Evolutionary conservation across 2,329 filamentous ascomycete species (phyloP).

Genomic region (Aspergillus floridensis): DNA sequence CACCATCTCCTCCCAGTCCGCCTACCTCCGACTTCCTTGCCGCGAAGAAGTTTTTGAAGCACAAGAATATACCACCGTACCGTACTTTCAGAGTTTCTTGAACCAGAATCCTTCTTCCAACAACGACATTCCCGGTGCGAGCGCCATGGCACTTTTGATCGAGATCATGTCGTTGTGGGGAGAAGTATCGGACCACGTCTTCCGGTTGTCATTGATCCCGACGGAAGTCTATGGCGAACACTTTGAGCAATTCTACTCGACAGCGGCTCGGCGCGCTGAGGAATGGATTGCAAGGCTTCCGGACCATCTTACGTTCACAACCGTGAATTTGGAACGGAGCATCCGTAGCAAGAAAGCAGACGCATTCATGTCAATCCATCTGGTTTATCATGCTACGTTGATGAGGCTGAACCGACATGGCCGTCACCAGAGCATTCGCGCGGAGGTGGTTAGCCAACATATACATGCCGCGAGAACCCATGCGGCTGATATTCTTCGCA

Average conservation of each 20-base stretch:
- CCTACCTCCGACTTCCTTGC: conserved; percentile 66
- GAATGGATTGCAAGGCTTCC: conserved; percentile 62
- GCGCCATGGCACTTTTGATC: conserved; percentile 60
- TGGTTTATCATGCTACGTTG: conserved; percentile 63
- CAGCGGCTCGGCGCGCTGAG: conserved; percentile 52
- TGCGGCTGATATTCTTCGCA: conserved; percentile 52
- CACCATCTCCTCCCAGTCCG: conserved; percentile 62
- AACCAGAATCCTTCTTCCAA: conserved; percentile 40
- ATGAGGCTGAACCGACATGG: conserved; percentile 65
- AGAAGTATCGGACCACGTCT: conserved; percentile 60
- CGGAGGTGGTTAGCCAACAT: conserved; percentile 45
- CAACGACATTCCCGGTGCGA: conserved; percentile 41
- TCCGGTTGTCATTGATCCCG: conserved; percentile 50
- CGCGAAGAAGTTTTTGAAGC: conserved; percentile 61
- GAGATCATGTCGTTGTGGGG: conserved; percentile 65
- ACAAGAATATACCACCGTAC: conserved; percentile 56
- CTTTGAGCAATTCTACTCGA: conserved; percentile 54
- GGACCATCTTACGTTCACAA: conserved; percentile 52
- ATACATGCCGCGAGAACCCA: conserved; percentile 52
- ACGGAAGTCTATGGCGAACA: conserved; percentile 43
- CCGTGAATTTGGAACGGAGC: conserved; percentile 57
- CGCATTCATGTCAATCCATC: conserved; percentile 62
- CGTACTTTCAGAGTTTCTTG: conserved; percentile 58
- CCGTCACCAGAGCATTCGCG: conserved; percentile 43
- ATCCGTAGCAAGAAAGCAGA: conserved; percentile 55